Percentiles rank a stretch among this genome's conserved stretches.
phyloP scores from a whole-genome alignment of 139 green algal genomes.

The Nannochloris sp. region DNA sequence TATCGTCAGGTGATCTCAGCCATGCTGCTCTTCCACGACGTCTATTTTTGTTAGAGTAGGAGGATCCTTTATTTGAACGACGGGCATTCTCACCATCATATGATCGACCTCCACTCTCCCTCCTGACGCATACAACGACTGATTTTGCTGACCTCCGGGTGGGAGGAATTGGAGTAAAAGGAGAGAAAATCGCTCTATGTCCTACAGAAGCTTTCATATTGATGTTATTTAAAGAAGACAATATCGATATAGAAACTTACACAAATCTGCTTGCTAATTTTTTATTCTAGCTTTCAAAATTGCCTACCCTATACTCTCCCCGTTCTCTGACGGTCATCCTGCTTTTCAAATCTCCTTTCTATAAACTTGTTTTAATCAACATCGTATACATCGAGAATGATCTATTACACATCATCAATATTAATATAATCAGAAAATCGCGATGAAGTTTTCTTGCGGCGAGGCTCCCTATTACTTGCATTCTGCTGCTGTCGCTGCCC shows the following conservation, averaged over 20 bases:
- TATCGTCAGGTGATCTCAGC: conserved; percentile 41
- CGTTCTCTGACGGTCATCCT: no score
- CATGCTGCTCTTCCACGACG: conserved; percentile 36
- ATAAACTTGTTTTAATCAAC: not conserved
- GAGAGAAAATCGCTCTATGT: not conserved
- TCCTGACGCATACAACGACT: not conserved
- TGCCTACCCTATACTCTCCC: no score
- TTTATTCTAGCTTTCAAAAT: no score
- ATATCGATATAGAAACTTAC: not conserved
- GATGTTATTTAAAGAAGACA: not conserved
- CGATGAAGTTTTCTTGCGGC: not conserved
- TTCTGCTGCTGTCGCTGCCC: not conserved
- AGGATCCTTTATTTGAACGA: not conserved
- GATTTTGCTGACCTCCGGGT: not conserved
- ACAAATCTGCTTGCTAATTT: not conserved
- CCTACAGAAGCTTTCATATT: not conserved
- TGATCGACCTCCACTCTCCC: not conserved
- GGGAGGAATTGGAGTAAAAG: not conserved
- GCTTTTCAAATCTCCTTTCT: no score
- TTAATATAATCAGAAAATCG: not conserved
- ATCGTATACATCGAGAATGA: not conserved
- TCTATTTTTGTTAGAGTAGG: conserved; percentile 22
- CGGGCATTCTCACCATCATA: conserved; percentile 9
- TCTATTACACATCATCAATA: not conserved
- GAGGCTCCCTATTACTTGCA: not conserved